Percentiles rank a stretch among this genome's conserved stretches.
Evolutionary conservation across 164 flowering plant genomes (phyloP).

Genomic region (Macadamia tetraphylla): DNA sequence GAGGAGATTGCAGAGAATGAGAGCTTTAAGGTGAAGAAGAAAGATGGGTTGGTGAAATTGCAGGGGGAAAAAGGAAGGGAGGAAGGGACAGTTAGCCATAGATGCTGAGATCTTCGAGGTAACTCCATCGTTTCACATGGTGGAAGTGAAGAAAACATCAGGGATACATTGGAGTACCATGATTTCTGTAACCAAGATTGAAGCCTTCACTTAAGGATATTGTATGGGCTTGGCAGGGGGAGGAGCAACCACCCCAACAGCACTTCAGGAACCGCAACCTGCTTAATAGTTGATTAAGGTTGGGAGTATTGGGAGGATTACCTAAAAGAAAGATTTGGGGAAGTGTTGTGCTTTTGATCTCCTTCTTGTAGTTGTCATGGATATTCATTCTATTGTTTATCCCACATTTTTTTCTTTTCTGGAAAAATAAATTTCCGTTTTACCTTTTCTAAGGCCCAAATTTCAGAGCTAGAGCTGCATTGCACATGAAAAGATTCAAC

Average conservation of each 20-base stretch:
- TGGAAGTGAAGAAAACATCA: slow-evolving; percentile 35
- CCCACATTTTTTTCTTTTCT: too few species aligned
- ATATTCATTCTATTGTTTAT: too few species aligned
- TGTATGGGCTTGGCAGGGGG: slow-evolving; percentile 36
- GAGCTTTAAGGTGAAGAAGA: slow-evolving; percentile 33
- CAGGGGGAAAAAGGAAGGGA: slow-evolving; percentile 7
- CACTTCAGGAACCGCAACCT: too few species aligned
- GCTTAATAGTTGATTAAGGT: too few species aligned
- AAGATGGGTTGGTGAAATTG: slow-evolving; percentile 31
- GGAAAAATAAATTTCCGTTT: too few species aligned
- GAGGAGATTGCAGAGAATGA: slow-evolving; percentile 36
- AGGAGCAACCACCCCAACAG: background rate
- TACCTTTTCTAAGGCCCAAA: too few species aligned
- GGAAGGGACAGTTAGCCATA: slow-evolving; percentile 43
- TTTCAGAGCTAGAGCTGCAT: too few species aligned
- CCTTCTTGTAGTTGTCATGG: too few species aligned
- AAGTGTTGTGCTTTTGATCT: too few species aligned
- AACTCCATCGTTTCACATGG: slow-evolving; percentile 2
- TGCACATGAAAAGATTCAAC: too few species aligned
- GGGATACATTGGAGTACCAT: slow-evolving; percentile 23
- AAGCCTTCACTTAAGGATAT: slow-evolving; percentile 27
- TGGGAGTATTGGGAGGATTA: too few species aligned
- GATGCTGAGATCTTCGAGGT: slow-evolving; percentile 16
- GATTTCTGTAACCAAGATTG: slow-evolving; percentile 9
- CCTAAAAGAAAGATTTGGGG: too few species aligned